These are phyloP conservation scores for Penicillium herquei DNA, from an alignment of 495 filamentous ascomycete genomes.

Conservation along the genomic window DNA sequence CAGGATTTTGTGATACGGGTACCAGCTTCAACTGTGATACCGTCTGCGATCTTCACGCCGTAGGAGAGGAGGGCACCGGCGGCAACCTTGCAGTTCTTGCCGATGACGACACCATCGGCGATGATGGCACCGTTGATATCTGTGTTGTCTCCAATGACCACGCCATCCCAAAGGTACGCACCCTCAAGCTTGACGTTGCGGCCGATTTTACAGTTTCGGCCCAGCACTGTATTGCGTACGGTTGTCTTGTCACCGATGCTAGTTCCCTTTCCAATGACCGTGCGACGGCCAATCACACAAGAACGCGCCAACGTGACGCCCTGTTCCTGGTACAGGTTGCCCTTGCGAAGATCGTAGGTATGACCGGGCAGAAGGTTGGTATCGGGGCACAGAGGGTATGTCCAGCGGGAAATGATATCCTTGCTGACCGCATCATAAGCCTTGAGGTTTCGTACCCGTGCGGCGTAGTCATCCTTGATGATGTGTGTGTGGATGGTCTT, in stretches of 20 bases:
- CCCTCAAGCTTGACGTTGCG: slow-evolving; percentile 74
- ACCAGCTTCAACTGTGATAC: slow-evolving; percentile 48
- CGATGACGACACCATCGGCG: slow-evolving; percentile 66
- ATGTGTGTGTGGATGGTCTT: slow-evolving; percentile 95
- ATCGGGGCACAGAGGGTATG: slow-evolving; percentile 91
- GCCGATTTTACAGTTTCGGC: slow-evolving; percentile 80
- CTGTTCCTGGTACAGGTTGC: slow-evolving; percentile 68
- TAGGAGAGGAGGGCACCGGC: slow-evolving; percentile 78
- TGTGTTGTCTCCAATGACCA: slow-evolving; percentile 68
- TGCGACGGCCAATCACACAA: slow-evolving; percentile 60
- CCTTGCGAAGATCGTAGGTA: slow-evolving; percentile 65
- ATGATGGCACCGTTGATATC: slow-evolving; percentile 72
- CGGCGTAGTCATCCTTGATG: slow-evolving; percentile 71
- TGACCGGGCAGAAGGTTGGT: slow-evolving; percentile 78
- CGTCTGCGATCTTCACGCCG: slow-evolving; percentile 67
- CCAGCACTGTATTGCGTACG: slow-evolving; percentile 73
- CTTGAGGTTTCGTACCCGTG: slow-evolving; percentile 77
- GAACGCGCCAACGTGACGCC: slow-evolving; percentile 70
- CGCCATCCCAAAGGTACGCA: slow-evolving; percentile 89
- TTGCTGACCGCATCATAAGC: slow-evolving; percentile 89
- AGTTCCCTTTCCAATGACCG: slow-evolving; percentile 73
- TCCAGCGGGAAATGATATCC: slow-evolving; percentile 84
- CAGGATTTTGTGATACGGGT: slow-evolving; percentile 57
- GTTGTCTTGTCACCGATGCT: slow-evolving; percentile 69
- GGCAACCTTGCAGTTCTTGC: slow-evolving; percentile 65